Base-by-base conservation (phyloP, 169 alveolate species). In the Plasmodium blacklocki region DNA sequence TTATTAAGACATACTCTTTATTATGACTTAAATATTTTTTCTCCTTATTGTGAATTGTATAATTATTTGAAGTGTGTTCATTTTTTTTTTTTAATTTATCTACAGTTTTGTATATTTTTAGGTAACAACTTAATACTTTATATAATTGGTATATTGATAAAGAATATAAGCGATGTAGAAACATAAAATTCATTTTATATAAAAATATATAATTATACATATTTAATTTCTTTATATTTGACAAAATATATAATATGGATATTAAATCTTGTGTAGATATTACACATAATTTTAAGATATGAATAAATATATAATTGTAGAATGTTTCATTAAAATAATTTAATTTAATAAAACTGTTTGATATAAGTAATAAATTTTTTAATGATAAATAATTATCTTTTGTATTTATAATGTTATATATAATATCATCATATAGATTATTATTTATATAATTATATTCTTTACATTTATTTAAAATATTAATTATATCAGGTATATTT, bases 121-220 rank as follows among this genome's bases (percentile, higher is more conserved):
- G 43, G 47, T 78, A 78, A 3, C 49, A 54, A 15, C 67, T 78
- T 70, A 78, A 59, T 32, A 78, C 26, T 18, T 78, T 78, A 47
- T 78, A 58, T 19, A 78, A 14, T 9, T 78, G 72, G 14, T 78
- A 58, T 5, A 78, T 12, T 29, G 89, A 78, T 26, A 78, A 59
- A 4, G 89, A 64, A 45, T 64, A 58, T 18, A 78, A 50, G 47
- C 89, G 64, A 14, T 78, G 89, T 19, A 78, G 19, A 15, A 78
- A 2, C 56, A 66, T 66, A 66, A 39, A 78, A 78, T 78, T 78
- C 12, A 63, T 43, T 59, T 32, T 78, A 60, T 78, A 78, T 14
- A 78, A 45, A 59, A 64, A 70, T 19, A 66, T 19, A 18, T 19
- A 43, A 64, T 56, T 12, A 19, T 59, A 39, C 9, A 32, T 45